Conservation (phyloP, 2,329 filamentous ascomycete species). For the Bertia moriformis region DNA sequence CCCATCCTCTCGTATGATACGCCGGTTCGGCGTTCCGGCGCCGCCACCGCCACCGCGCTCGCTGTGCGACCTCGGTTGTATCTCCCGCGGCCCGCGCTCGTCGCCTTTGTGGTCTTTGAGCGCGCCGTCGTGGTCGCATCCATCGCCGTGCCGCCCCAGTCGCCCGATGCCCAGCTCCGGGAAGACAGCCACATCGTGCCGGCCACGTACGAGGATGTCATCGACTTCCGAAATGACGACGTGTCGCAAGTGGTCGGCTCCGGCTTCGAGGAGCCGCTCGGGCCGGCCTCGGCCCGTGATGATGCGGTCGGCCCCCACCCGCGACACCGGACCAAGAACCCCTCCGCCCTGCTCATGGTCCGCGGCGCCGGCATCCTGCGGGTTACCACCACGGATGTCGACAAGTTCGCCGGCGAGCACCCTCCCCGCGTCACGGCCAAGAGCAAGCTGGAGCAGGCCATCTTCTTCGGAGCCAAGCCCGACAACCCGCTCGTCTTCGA, state of each 20-base stretch:
- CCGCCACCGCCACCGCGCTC: conserved; percentile 21
- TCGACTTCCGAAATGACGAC: conserved; percentile 60
- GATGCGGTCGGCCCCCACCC: conserved; percentile 31
- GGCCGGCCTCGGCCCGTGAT: conserved; percentile 19
- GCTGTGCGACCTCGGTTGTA: conserved; percentile 53
- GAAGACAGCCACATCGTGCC: conserved; percentile 48
- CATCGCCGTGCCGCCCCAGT: conserved; percentile 49
- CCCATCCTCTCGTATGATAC: conserved; percentile 51
- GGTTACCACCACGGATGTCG: conserved; percentile 40
- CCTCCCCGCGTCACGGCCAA: conserved; percentile 61
- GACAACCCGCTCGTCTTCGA: conserved; percentile 82
- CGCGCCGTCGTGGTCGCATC: conserved; percentile 67
- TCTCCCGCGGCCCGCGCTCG: conserved; percentile 63
- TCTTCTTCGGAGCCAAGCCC: conserved; percentile 74
- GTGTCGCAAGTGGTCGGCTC: conserved; percentile 45
- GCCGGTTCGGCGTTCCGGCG: conserved; percentile 20
- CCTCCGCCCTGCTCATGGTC: conserved; percentile 44
- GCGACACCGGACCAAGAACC: conserved; percentile 41
- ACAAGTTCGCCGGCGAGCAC: conserved; percentile 41
- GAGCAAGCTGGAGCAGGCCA: conserved; percentile 82
- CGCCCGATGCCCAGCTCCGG: conserved; percentile 63
- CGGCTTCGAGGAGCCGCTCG: conserved; percentile 44
- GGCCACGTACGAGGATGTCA: conserved; percentile 67
- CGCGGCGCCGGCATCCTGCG: conserved; percentile 48
- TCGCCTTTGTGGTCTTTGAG: conserved; percentile 70